A percentile compares a stretch with the other conserved stretches of the same genome.
phyloP scores from a whole-genome alignment of 805 yeast genomes.

The Cyberlindnera maclurae region DNA sequence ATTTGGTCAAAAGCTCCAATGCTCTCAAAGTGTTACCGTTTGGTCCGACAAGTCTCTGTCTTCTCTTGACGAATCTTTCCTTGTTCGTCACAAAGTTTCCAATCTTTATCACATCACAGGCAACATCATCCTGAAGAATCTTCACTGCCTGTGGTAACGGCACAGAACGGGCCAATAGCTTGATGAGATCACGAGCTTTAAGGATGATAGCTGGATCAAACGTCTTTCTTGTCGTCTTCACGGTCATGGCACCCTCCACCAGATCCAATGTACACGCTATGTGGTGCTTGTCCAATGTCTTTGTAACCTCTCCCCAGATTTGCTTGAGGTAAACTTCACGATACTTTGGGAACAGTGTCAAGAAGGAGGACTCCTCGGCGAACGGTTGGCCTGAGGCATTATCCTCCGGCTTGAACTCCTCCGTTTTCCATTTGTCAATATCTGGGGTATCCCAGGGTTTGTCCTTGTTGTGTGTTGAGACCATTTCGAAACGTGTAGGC shows the following conservation, averaged over 20 bases:
- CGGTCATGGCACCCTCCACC: conserved; percentile 97
- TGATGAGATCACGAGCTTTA: conserved; percentile 92
- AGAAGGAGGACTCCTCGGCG: conserved; percentile 92
- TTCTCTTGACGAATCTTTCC: conserved; percentile 89
- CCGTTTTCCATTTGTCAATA: conserved; percentile 86
- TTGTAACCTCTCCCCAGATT: conserved; percentile 91
- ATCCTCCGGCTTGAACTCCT: conserved; percentile 85
- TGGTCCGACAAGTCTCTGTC: conserved; percentile 96
- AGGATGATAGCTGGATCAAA: conserved; percentile 90
- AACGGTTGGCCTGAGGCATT: conserved; percentile 82
- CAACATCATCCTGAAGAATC: conserved; percentile 83
- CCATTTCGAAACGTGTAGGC: conserved; percentile 41
- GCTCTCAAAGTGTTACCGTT: conserved; percentile 96
- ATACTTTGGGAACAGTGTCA: conserved; percentile 93
- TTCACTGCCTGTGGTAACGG: conserved; percentile 96
- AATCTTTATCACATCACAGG: conserved; percentile 94
- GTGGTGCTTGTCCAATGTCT: conserved; percentile 62
- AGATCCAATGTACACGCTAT: conserved; percentile 81
- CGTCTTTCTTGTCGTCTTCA: conserved; percentile 90
- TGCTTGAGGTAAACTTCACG: conserved; percentile 85
- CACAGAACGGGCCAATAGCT: conserved; percentile 89
- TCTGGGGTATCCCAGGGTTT: conserved; percentile 98
- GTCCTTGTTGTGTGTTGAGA: conserved; percentile 86
- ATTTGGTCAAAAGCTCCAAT: conserved; percentile 86
- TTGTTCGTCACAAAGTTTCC: conserved; percentile 85